Conservation (phyloP, 2,329 filamentous ascomycete species). For the Sclerotinia nivalis region DNA sequence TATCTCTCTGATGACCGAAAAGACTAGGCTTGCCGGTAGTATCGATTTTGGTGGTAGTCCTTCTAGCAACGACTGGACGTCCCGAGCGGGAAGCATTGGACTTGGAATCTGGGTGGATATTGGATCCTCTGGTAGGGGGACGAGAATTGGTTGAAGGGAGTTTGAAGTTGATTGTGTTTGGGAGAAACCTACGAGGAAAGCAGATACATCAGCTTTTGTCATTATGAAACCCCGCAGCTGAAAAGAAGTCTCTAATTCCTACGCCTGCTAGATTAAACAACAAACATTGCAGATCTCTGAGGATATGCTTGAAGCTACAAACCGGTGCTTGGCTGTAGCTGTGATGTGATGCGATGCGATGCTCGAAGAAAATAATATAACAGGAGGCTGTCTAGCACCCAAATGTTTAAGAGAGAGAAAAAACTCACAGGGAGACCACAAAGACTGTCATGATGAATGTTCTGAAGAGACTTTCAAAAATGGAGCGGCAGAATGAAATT, state of each 20-base stretch:
- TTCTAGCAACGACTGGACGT: constrained; percentile 34
- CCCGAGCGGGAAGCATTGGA: constrained; percentile 21
- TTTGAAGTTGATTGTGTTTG: constrained; percentile 88
- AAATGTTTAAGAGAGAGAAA: not conserved
- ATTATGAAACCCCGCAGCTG: not conserved
- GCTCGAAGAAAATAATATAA: not conserved
- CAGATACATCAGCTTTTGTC: not conserved
- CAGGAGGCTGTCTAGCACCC: not conserved
- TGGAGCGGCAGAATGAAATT: constrained; percentile 13
- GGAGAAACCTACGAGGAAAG: constrained; percentile 68
- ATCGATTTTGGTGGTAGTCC: constrained; percentile 53
- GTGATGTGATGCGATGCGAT: not conserved
- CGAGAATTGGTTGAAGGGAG: constrained; percentile 54
- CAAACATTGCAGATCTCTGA: not conserved
- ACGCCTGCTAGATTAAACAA: not conserved
- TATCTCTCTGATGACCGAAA: constrained; percentile 36
- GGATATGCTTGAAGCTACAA: not conserved
- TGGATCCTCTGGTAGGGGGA: constrained; percentile 30
- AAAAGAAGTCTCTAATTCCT: too few relatives aligned
- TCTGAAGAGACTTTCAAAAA: constrained; percentile 21
- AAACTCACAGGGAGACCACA: constrained; percentile 57
- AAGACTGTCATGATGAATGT: constrained; percentile 56
- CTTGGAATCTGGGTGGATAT: constrained; percentile 4
- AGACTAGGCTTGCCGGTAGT: constrained; percentile 53
- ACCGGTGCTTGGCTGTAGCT: too few relatives aligned